phyloP scores from a whole-genome alignment of 148 eudicot species.

The Vaccinium vitisidaea region DNA sequence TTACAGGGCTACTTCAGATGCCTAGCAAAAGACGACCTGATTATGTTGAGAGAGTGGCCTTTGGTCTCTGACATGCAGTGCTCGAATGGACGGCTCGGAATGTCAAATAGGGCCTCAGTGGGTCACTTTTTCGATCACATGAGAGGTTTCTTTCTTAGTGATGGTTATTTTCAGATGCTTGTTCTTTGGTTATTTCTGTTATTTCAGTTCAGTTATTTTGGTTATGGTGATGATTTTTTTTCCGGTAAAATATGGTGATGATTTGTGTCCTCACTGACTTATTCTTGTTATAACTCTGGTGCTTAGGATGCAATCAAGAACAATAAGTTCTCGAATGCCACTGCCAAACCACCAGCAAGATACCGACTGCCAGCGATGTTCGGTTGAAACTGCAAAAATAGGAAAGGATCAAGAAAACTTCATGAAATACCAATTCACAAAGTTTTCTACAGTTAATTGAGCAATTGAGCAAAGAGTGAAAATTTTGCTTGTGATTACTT shows the following conservation, averaged over 20 bases:
- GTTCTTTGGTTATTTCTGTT: background rate
- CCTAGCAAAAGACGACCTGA: constrained; percentile 94
- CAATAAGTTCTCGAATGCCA: constrained; percentile 28
- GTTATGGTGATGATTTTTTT: background rate
- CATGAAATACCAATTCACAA: no score
- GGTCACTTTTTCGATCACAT: background rate
- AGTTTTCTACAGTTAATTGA: no score
- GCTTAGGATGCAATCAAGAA: constrained; percentile 31
- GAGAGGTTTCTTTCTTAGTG: background rate
- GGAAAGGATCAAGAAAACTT: no score
- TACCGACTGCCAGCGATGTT: constrained; percentile 23
- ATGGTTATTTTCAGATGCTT: background rate
- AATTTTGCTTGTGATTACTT: no score
- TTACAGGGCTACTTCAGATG: constrained; percentile 81
- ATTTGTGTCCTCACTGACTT: background rate
- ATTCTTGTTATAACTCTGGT: background rate
- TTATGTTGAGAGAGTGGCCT: constrained; percentile 84
- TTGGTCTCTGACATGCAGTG: constrained; percentile 41
- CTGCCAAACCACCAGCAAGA: constrained; percentile 39
- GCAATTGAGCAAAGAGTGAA: no score
- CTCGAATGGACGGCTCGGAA: background rate
- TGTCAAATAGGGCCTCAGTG: background rate
- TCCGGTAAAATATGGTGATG: no score
- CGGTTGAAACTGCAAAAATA: no score
- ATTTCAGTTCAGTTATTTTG: background rate